Conservation (phyloP, 2,329 filamentous ascomycete species). For the Juglanconis oblonga region DNA sequence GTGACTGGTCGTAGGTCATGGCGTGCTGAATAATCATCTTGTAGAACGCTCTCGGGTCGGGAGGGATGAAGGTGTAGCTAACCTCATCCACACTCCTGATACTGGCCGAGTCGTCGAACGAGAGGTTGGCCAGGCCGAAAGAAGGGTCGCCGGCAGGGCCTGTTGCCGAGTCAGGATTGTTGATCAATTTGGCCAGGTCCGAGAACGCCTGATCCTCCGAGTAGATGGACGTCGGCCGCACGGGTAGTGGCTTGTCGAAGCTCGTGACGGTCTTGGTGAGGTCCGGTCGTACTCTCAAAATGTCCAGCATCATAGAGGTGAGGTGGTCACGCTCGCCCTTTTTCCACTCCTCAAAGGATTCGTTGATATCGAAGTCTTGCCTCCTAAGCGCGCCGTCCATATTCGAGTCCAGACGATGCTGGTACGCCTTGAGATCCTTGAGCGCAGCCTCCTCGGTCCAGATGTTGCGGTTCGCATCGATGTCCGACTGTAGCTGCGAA, state of each 20-base stretch:
- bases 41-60: slow-evolving; percentile 79
- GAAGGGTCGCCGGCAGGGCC: slow-evolving; percentile 59
- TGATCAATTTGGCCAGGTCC: slow-evolving; percentile 50
- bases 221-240: slow-evolving; percentile 43
- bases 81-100: slow-evolving; percentile 58
- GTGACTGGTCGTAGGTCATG: slow-evolving; percentile 61
- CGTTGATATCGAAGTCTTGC: slow-evolving; percentile 87
- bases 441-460: slow-evolving; percentile 94
- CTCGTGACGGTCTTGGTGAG: slow-evolving; percentile 72
- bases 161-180: slow-evolving; percentile 40
- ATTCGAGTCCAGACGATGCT: slow-evolving; percentile 79
- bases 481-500: slow-evolving; percentile 79
- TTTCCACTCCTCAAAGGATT: slow-evolving; percentile 87
- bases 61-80: slow-evolving; percentile 85
- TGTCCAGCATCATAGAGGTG: slow-evolving; percentile 89
- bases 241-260: slow-evolving; percentile 59
- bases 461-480: slow-evolving; percentile 72
- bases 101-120: slow-evolving; percentile 52
- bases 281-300: slow-evolving; percentile 81
- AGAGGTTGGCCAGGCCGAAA: slow-evolving; percentile 64
- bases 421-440: slow-evolving; percentile 89
- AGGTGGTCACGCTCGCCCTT: slow-evolving; percentile 83
- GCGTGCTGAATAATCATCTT: slow-evolving; percentile 77
- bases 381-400: slow-evolving; percentile 73
- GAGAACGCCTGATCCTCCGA: slow-evolving; percentile 50